Conservation (phyloP, 495 filamentous ascomycete genomes). For the Aspergillus asperescens region DNA sequence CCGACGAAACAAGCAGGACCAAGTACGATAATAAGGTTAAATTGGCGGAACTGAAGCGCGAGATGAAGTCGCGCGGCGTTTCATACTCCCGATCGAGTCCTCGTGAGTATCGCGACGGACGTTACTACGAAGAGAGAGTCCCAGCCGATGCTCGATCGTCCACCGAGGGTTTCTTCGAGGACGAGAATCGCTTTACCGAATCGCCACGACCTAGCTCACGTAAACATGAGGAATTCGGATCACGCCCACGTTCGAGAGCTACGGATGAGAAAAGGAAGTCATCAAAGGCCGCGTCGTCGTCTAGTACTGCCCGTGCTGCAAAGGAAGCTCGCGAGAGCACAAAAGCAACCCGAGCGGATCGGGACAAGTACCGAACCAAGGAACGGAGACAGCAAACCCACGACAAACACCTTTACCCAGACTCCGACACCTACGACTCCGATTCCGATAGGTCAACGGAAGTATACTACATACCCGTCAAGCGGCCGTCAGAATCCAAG, state of each 20-base stretch:
- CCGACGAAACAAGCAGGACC: constrained; percentile 63
- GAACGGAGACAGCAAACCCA: constrained; percentile 45
- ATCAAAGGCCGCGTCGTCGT: constrained; percentile 26
- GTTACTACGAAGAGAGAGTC: constrained; percentile 42
- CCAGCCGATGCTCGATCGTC: constrained; percentile 41
- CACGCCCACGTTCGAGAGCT: constrained; percentile 30
- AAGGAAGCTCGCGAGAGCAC: constrained; percentile 31
- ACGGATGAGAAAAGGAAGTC: constrained; percentile 38
- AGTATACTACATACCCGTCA: constrained; percentile 22
- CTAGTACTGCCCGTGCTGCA: constrained; percentile 20
- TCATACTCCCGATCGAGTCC: constrained; percentile 21
- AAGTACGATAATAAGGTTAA: constrained; percentile 74
- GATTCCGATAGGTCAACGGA: constrained; percentile 28
- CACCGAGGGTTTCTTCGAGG: constrained; percentile 35
- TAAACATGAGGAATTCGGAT: constrained; percentile 39
- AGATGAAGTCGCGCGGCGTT: constrained; percentile 41
- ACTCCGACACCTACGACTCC: constrained; percentile 30
- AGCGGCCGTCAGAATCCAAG: constrained; percentile 13
- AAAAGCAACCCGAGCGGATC: constrained; percentile 31
- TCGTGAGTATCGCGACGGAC: constrained; percentile 44
- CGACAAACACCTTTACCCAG: constrained; percentile 38
- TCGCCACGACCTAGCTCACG: constrained; percentile 36
- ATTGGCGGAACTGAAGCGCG: constrained; percentile 54
- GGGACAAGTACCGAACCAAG: constrained; percentile 46
- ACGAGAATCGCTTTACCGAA: constrained; percentile 33